Conservation (phyloP, 148 eudicot species). For the Vaccinium macrocarpon region DNA sequence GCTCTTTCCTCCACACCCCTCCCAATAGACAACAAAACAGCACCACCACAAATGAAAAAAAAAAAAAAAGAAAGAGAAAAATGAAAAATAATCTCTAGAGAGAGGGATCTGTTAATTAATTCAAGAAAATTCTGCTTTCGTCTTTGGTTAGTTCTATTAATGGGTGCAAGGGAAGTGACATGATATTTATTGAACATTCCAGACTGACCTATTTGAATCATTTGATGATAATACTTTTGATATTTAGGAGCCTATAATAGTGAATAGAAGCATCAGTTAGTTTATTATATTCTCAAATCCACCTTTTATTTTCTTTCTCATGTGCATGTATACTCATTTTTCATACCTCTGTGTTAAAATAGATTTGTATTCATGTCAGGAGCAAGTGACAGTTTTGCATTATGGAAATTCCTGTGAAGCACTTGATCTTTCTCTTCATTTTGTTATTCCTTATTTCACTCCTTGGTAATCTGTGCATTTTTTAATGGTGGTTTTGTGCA, state of each 20-base stretch:
- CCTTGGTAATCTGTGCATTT: neutral
- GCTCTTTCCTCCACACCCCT: too few species aligned
- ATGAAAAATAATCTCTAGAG: too few species aligned
- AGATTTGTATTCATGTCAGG: neutral
- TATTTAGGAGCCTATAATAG: neutral
- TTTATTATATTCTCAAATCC: slow-evolving; percentile 5
- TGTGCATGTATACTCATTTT: neutral
- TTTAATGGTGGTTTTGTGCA: slow-evolving; percentile 28
- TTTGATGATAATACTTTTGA: neutral
- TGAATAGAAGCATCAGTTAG: neutral
- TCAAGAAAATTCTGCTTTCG: neutral
- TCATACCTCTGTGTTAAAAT: neutral
- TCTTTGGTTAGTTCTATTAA: neutral
- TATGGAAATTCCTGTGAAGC: neutral
- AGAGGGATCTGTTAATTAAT: neutral
- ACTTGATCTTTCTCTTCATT: slow-evolving; percentile 2
- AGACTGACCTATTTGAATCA: neutral
- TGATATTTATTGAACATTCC: neutral
- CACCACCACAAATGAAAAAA: too few species aligned
- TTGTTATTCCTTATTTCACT: neutral
- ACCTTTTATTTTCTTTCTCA: slow-evolving; percentile 4
- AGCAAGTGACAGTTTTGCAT: neutral
- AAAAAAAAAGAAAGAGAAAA: too few species aligned
- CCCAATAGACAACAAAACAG: too few species aligned
- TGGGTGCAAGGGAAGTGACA: neutral